Conservation (phyloP, 1,139 yeast species). For the Taphrina pruni region DNA sequence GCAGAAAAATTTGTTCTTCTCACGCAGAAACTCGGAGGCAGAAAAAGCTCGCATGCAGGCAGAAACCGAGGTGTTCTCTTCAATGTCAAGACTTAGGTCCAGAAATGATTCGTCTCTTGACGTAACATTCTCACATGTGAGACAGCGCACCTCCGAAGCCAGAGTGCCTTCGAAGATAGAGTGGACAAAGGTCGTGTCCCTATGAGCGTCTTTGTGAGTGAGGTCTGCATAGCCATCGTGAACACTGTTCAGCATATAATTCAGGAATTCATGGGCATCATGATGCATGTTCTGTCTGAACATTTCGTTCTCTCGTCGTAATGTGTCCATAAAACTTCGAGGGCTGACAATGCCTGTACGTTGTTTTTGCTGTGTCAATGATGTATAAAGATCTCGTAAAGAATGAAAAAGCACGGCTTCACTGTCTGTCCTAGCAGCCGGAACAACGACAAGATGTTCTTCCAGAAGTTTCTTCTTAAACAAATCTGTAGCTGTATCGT, state of each 20-base stretch:
- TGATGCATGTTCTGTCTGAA: constrained; percentile 95
- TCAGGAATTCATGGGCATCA: constrained; percentile 95
- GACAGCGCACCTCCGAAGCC: constrained; percentile 86
- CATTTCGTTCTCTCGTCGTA: constrained; percentile 70
- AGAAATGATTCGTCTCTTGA: constrained; percentile 83
- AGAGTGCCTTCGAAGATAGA: constrained; percentile 81
- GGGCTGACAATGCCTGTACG: constrained; percentile 88
- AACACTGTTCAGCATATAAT: constrained; percentile 79
- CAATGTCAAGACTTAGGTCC: constrained; percentile 85
- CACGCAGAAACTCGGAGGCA: constrained; percentile 82
- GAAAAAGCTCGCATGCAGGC: constrained; percentile 79
- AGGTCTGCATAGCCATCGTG: constrained; percentile 66
- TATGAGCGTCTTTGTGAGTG: constrained; percentile 41
- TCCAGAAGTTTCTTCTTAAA: constrained; percentile 35
- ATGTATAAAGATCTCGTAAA: constrained; percentile 81
- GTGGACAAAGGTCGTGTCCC: constrained; percentile 54
- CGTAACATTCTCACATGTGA: constrained; percentile 86
- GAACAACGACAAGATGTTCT: constrained; percentile 49
- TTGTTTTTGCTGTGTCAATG: constrained; percentile 73
- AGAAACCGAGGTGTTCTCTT: constrained; percentile 74
- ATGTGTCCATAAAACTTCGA: constrained; percentile 67
- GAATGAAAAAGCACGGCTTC: constrained; percentile 70
- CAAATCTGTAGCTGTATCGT: constrained; percentile 38
- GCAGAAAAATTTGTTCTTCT: constrained; percentile 89
- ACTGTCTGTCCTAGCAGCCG: constrained; percentile 56